phyloP scores from a whole-genome alignment of 2,329 filamentous ascomycete genomes.

The Penicillium sp. region DNA sequence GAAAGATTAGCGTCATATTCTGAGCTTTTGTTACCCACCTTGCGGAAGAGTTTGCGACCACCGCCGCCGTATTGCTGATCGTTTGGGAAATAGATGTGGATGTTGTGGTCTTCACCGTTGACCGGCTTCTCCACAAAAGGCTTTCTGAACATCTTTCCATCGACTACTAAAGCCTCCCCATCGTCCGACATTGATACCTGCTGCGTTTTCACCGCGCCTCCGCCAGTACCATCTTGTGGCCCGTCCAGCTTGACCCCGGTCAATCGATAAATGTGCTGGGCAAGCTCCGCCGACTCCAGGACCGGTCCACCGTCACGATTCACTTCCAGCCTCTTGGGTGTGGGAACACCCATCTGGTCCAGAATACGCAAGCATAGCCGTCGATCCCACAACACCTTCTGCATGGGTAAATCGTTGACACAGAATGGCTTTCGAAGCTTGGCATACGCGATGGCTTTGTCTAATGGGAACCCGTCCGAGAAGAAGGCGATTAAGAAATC shows the following conservation, averaged over 20 bases:
- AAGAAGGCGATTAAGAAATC: conserved; percentile 99
- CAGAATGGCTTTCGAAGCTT: conserved; percentile 92
- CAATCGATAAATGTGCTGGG: conserved; percentile 73
- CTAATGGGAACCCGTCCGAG: conserved; percentile 92
- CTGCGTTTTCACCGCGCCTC: conserved; percentile 56
- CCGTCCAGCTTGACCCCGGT: conserved; percentile 75
- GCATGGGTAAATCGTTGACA: conserved; percentile 96
- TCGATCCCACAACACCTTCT: conserved; percentile 94
- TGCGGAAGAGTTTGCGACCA: conserved; percentile 87
- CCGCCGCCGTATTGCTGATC: conserved; percentile 72
- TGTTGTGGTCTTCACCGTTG: conserved; percentile 98
- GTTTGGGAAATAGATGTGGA: conserved; percentile 93
- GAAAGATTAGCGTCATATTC: conserved; percentile 79
- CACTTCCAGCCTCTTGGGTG: conserved; percentile 83
- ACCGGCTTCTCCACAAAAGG: conserved; percentile 98
- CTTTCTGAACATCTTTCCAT: conserved; percentile 77
- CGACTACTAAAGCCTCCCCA: conserved; percentile 81
- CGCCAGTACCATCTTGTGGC: conserved; percentile 63
- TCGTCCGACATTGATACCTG: conserved; percentile 85
- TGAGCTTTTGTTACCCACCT: conserved; percentile 98
- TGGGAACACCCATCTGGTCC: conserved; percentile 84
- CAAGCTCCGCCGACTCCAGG: conserved; percentile 73
- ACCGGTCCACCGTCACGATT: conserved; percentile 87
- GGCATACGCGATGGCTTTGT: conserved; percentile 95
- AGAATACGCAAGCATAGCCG: conserved; percentile 83